Conservation (phyloP, 306 rosid species). For the Echinosophora koreensis region DNA sequence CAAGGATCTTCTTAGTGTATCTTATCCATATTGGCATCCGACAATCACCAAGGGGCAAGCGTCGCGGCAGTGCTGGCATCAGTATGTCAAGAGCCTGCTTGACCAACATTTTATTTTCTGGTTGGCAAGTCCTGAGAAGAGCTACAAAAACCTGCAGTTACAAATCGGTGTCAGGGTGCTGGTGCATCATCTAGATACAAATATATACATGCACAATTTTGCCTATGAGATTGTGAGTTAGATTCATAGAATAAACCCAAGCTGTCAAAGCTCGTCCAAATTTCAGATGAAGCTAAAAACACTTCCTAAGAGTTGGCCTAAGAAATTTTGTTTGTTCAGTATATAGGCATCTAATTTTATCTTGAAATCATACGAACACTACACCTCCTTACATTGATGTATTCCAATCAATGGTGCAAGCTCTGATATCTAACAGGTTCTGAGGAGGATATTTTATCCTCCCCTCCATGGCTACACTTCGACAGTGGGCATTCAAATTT, state of each 20-base stretch:
- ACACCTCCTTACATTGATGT: conserved; percentile 1
- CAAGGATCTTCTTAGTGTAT: conserved; percentile 93
- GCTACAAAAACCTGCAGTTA: conserved; percentile 95
- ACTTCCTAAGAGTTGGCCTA: conserved; percentile 14
- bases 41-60: conserved; percentile 95
- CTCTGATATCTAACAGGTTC: conserved; percentile 22
- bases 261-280: conserved; percentile 31
- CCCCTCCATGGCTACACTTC: not conserved
- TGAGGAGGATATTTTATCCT: conserved; percentile 8
- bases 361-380: conserved; percentile 21
- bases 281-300: conserved; percentile 34
- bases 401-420: conserved; percentile 17
- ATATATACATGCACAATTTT: not conserved
- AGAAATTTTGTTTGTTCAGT: not conserved
- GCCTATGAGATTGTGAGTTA: not conserved
- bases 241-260: conserved; percentile 32
- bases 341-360: conserved; percentile 23
- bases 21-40: conserved; percentile 99
- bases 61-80: conserved; percentile 99
- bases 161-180: conserved; percentile 45
- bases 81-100: conserved; percentile 99
- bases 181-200: conserved; percentile 11
- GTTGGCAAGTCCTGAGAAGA: conserved; percentile 98
- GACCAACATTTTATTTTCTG: conserved; percentile 98
- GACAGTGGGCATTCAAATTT: not conserved